Base-by-base conservation (phyloP, 257 asterid species). In the Gardenia jasminoides region DNA sequence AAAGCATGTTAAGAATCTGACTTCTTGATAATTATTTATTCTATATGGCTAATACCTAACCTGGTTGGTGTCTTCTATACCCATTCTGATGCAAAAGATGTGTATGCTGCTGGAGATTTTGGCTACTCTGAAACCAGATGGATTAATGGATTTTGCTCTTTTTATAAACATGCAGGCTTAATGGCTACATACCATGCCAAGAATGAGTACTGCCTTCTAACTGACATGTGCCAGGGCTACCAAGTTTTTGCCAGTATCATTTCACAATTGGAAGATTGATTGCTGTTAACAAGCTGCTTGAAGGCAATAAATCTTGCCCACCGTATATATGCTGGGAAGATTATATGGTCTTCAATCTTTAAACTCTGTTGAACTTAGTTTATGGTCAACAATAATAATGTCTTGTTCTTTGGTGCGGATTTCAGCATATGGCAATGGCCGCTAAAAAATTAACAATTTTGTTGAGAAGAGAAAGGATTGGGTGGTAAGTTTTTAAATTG, bases 161-260 rank as follows among this genome's bases (percentile, higher is more conserved):
- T 48, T 2, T 20, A 48, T 10, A 24, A 67, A 79, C 58, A 54
- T 80, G 89, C 97, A 95, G 99, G 99, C 69, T 82, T 95, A 76
- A 92, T 95, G 99, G 96, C 97, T 8, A 95, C 99, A 33, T 95
- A 93, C 88, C 99, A 95, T 88, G 98, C 98, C 30, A 92, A 88
- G 87, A 95, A 95, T 65, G 99, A 95, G 89, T 93, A 93, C 72
- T 95, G 99, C 89, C 97, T 93, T 74, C 89, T 95, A 19, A 84
- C 98, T 3, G 99, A 95, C 83, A 93, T 95, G 97, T 88, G 92
- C 90, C 97, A 93, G 79, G 99, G 99, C 71, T 93, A 91, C 80
- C 81, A 86, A 16, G 97, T 95, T 80, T 95, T 95, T 76, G 90
- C 84, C 74, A 88, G 97, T 69, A 80, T 95, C 82, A 87, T 95